phyloP scores from a whole-genome alignment of 352 stramenopile species.

The Pythium brachiatum region DNA sequence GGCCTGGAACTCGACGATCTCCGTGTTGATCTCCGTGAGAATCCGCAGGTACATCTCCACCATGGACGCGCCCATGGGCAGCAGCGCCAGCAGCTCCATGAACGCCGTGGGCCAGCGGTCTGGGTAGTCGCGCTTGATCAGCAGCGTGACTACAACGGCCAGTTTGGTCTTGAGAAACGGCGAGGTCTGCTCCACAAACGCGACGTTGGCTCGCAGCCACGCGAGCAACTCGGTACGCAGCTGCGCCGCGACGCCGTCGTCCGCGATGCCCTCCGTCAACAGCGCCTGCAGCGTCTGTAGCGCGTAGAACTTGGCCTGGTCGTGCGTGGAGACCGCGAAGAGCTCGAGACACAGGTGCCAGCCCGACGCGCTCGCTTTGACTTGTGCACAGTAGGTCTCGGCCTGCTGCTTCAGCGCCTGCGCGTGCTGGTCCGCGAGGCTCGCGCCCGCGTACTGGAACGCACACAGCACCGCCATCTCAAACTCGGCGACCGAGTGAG shows the following conservation, averaged over 20 bases:
- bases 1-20: constrained; percentile 89
- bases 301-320: constrained; percentile 84
- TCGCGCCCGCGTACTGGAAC: constrained; percentile 77
- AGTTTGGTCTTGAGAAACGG: constrained; percentile 87
- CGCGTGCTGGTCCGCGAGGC: constrained; percentile 39
- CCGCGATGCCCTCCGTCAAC: constrained; percentile 35
- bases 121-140: constrained; percentile 90
- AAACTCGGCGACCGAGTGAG: constrained; percentile 46
- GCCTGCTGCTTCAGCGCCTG: constrained; percentile 68
- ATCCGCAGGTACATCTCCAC: constrained; percentile 92
- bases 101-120: constrained; percentile 86
- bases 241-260: constrained; percentile 44
- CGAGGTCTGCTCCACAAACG: constrained; percentile 53
- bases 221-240: constrained; percentile 54
- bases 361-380: constrained; percentile 49
- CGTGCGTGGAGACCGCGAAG: constrained; percentile 59
- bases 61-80: constrained; percentile 69
- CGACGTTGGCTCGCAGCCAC: constrained; percentile 64
- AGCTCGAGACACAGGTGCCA: constrained; percentile 69
- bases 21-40: constrained; percentile 87
- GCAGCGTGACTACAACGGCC: constrained; percentile 71
- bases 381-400: constrained; percentile 57
- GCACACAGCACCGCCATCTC: constrained; percentile 75
- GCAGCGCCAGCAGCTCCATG: constrained; percentile 70
- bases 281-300: constrained; percentile 74